Evolutionary conservation across 352 stramenopile species (phyloP).

Genomic region (Peronospora farinosa): DNA sequence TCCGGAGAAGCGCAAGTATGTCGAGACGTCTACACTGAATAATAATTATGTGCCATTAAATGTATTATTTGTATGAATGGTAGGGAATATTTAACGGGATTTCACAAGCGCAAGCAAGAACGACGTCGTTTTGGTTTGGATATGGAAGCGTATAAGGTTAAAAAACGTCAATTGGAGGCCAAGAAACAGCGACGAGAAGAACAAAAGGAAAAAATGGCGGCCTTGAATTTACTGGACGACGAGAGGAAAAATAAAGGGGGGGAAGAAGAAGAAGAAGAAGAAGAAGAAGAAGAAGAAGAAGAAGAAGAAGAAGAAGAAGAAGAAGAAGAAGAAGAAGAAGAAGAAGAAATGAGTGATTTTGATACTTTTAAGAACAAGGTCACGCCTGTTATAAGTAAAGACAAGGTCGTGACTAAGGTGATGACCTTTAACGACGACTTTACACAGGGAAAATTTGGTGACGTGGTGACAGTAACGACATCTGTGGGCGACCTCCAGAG

Average conservation of each 20-base stretch:
- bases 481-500: slow-evolving; percentile 71
- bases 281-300: slow-evolving; percentile 25
- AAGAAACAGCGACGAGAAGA: slow-evolving; percentile 80
- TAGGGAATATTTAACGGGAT: slow-evolving; percentile 82
- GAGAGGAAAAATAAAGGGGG: slow-evolving; percentile 32
- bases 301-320: slow-evolving; percentile 6
- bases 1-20: slow-evolving; percentile 78
- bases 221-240: slow-evolving; percentile 50
- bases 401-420: slow-evolving; percentile 50
- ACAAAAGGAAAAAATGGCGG: slow-evolving; percentile 62
- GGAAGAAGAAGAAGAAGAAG: slow-evolving; percentile 17
- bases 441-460: slow-evolving; percentile 80
- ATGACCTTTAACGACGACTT: slow-evolving; percentile 76
- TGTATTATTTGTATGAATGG: background rate
- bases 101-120: slow-evolving; percentile 85
- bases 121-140: slow-evolving; percentile 78
- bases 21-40: background rate
- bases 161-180: slow-evolving; percentile 72
- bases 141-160: slow-evolving; percentile 87
- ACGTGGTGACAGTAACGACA: slow-evolving; percentile 83
- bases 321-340: slow-evolving; percentile 12
- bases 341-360: slow-evolving; percentile 28
- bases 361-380: slow-evolving; percentile 30
- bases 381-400: slow-evolving; percentile 17
- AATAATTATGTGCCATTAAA: no score